Conservation (phyloP, 2,329 filamentous ascomycete genomes). For the Aspergillus persii region DNA sequence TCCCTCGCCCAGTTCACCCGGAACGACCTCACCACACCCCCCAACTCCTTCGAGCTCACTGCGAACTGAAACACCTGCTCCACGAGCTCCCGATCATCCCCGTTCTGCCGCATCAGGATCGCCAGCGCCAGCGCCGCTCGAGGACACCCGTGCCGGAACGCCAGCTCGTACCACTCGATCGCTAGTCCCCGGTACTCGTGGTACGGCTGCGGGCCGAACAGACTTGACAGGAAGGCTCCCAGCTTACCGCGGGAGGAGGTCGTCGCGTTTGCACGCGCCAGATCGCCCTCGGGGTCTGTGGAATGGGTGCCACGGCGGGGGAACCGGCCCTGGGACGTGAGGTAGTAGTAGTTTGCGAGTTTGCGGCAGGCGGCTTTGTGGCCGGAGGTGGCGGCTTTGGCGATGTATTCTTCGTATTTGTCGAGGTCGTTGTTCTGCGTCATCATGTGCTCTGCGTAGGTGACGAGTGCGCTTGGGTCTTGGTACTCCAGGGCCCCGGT, state of each 20-base stretch:
- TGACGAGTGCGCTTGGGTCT: constrained; percentile 27
- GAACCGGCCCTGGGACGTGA: constrained; percentile 26
- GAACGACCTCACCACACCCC: constrained; percentile 11
- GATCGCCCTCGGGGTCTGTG: background rate
- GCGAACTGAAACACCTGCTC: constrained; percentile 14
- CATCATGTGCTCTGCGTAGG: constrained; percentile 25
- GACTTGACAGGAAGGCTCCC: background rate
- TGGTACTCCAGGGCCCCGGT: constrained; percentile 31
- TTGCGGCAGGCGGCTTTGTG: constrained; percentile 29
- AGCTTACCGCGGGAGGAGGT: background rate
- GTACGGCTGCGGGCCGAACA: constrained; percentile 19
- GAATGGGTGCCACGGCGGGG: constrained; percentile 19
- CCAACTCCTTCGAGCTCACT: constrained; percentile 10
- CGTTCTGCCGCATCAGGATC: constrained; percentile 29
- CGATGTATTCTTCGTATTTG: constrained; percentile 36
- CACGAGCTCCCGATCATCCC: constrained; percentile 11
- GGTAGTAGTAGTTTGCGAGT: constrained; percentile 39
- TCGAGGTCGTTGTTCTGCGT: constrained; percentile 24
- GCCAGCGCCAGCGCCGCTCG: constrained; percentile 28
- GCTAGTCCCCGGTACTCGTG: constrained; percentile 29
- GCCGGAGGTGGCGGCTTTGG: constrained; percentile 30
- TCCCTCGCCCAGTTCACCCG: constrained; percentile 23
- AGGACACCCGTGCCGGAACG: constrained; percentile 16
- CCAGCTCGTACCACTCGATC: constrained; percentile 35
- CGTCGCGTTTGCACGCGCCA: too few relatives aligned